Percentiles rank a stretch among this genome's conserved stretches.
These are phyloP conservation scores for Diaporthe destruens DNA, from an alignment of 2,329 filamentous ascomycete genomes.

Conservation along the genomic window DNA sequence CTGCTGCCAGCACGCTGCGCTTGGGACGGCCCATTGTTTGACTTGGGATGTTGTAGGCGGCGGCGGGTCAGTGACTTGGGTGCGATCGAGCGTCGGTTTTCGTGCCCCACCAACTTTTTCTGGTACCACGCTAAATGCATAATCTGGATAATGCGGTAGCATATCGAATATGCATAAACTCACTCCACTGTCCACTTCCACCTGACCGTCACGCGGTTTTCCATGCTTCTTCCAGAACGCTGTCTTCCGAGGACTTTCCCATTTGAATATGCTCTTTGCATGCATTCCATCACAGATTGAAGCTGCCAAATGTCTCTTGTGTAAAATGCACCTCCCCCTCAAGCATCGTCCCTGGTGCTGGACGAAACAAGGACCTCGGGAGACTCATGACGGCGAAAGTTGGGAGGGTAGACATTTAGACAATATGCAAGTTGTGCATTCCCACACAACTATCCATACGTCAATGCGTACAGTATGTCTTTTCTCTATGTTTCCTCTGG, in stretches of 20 bases:
- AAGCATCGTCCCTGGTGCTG: not conserved
- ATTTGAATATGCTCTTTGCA: not conserved
- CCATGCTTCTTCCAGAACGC: not conserved
- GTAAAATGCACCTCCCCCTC: not conserved
- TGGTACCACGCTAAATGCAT: constrained; percentile 2
- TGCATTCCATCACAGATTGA: not conserved
- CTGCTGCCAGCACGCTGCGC: constrained; percentile 81
- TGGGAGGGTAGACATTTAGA: too few species aligned
- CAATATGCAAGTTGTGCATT: not conserved
- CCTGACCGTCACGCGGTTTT: not conserved
- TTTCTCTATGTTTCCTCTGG: not conserved
- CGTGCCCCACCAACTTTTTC: constrained; percentile 37
- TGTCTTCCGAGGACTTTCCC: not conserved
- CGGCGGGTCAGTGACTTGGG: constrained; percentile 5
- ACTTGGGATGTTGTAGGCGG: not conserved
- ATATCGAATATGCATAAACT: not conserved
- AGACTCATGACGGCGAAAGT: not conserved
- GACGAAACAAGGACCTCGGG: not conserved
- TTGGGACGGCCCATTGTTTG: constrained; percentile 77
- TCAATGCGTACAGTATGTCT: not conserved
- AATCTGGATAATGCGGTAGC: not conserved
- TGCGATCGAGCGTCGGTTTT: constrained; percentile 3
- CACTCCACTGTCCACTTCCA: not conserved
- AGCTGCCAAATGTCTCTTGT: not conserved
- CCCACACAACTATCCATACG: not conserved